Evolutionary conservation across 345 rosid genomes (phyloP), one percentile per base, ranked within the genome.

Genomic region (Pugionium cornutum): DNA sequence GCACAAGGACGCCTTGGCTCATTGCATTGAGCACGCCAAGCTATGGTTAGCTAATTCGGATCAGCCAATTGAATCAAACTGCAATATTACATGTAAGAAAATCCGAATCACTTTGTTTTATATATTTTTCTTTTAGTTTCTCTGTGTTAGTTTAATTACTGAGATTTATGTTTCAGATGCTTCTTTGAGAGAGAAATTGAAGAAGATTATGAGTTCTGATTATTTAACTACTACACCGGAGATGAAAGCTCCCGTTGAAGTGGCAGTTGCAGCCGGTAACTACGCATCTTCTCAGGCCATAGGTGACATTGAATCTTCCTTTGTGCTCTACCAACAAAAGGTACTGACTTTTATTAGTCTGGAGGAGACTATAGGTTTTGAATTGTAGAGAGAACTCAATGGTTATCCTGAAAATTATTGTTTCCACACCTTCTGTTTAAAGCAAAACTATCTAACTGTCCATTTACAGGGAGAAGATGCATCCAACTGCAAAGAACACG

Each of bases 131-230:
- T 2, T 1, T 7, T 39, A 18, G 18, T 18, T 18, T 18, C 18
- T 7, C 18, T 18, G 42, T 41, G 31, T 34, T 35, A 30, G 11
- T 40, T 7, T 53, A 2, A 30, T 1, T 31, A 1, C 35, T 39
- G 66, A 6, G 31, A 27, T 39, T 34, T 9, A 32, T 40, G n/a
- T 60, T 74, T 43, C 77, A 91, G 97, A 91, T 83, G 86, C 89
- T 28, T 83, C 71, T 35, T 68, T 91, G 82, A 82, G 88, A 52
- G 86, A 88, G 79, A 89, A 76, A 72, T 80, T 94, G 74, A 69
- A 83, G 43, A 88, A 84, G 82, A 94, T 94, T 37, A 87, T 89
- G 97, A 82, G 77, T 45, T 94, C 90, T 2, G 89, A 94, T 70
- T 94, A 94, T 65, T 83, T 88, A 37, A 88, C 89, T 6, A 83